Conservation (phyloP, 441 rosid species). For the Corymbia calophylla region DNA sequence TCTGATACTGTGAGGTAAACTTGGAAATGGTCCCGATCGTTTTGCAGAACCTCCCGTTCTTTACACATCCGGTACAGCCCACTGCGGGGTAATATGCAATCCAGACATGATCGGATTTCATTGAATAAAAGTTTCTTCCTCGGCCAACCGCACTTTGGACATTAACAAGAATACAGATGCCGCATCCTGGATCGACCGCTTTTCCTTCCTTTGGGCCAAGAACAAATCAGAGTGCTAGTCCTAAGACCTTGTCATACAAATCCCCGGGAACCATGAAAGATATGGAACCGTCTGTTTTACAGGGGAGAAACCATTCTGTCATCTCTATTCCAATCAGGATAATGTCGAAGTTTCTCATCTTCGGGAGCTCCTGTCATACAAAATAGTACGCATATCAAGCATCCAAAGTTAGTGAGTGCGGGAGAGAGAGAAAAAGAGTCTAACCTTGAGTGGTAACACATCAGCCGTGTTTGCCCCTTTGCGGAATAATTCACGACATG, state of each 20-base stretch:
- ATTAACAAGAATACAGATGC: fast-evolving
- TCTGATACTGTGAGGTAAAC: fast-evolving
- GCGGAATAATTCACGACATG: no score
- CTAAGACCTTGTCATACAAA: background rate
- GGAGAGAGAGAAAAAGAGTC: no score
- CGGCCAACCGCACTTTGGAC: no score
- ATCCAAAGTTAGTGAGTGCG: no score
- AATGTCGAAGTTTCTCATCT: fast-evolving
- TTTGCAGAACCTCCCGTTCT: no score
- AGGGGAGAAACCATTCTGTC: background rate
- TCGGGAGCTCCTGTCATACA: background rate
- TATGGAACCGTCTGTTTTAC: background rate
- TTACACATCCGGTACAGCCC: fast-evolving
- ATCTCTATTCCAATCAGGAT: fast-evolving
- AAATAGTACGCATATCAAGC: no score
- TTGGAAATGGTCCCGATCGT: no score
- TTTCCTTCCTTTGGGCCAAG: background rate
- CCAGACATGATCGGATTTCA: background rate
- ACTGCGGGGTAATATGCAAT: fast-evolving
- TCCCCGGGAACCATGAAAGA: background rate
- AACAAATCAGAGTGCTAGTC: background rate
- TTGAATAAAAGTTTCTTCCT: fast-evolving
- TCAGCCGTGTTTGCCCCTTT: no score
- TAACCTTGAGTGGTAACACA: no score
- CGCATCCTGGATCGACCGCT: fast-evolving